These are phyloP conservation scores for Anisodus tanguticus DNA, from an alignment of 257 asterid species.

Conservation along the genomic window DNA sequence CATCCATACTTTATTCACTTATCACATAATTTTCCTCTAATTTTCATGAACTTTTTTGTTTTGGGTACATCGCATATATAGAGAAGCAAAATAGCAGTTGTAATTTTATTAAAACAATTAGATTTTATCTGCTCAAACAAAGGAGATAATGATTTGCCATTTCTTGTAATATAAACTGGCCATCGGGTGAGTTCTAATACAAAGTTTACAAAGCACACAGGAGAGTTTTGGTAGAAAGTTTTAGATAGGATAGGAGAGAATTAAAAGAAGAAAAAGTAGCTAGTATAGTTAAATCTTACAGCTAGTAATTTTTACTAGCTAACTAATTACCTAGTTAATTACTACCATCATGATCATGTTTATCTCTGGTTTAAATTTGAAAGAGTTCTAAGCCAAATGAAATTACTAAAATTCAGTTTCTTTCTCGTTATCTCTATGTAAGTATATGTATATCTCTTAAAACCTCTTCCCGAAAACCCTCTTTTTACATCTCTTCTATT, in stretches of 20 bases:
- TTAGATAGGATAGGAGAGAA: no score
- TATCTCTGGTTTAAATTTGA: constrained; percentile 22
- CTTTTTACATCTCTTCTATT: not conserved
- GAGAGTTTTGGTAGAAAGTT: no score
- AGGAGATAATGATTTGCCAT: no score
- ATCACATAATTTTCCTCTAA: no score
- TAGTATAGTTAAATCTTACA: no score
- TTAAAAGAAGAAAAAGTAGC: no score
- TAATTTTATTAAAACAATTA: not conserved
- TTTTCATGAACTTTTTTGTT: no score
- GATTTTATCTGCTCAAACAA: not conserved
- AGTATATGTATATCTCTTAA: not conserved
- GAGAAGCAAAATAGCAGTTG: not conserved
- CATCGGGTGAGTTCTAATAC: no score
- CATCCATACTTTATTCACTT: no score
- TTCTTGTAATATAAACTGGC: no score
- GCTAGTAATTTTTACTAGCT: not conserved
- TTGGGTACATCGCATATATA: no score
- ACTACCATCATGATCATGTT: not conserved
- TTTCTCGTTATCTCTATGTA: not conserved
- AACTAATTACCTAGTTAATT: not conserved
- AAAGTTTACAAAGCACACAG: no score
- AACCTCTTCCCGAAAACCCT: not conserved
- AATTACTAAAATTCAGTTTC: constrained; percentile 18
- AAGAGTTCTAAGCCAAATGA: constrained; percentile 30